Conservation (phyloP, 768 basidiomycete genomes). For the Boletus speciosus region DNA sequence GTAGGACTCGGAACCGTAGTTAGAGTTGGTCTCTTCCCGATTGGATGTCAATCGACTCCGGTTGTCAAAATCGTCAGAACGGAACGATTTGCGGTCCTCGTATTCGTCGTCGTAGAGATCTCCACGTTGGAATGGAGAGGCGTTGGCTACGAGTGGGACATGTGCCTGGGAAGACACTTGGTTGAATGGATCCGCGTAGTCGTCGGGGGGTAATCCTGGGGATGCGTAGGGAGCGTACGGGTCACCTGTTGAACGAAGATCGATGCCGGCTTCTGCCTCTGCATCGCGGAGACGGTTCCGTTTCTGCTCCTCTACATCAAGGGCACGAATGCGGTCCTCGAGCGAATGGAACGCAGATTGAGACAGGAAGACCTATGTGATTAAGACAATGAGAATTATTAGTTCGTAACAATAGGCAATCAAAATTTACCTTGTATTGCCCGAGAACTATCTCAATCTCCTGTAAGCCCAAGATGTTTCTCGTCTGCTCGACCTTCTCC, state of each 20-base stretch:
- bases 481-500: conserved; percentile 59
- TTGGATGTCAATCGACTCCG: conserved; percentile 75
- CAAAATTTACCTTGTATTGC: conserved; percentile 64
- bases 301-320: conserved; percentile 84
- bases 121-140: conserved; percentile 76
- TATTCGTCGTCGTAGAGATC: conserved; percentile 77
- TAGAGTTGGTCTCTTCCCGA: conserved; percentile 73
- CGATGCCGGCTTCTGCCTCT: conserved; percentile 67
- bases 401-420: background rate
- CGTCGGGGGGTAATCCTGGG: conserved; percentile 44
- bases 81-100: conserved; percentile 69
- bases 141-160: conserved; percentile 80
- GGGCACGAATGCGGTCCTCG: conserved; percentile 80
- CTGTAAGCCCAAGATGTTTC: conserved; percentile 50
- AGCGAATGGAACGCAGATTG: conserved; percentile 82
- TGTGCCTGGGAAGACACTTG: conserved; percentile 56
- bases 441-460: conserved; percentile 81
- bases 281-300: conserved; percentile 74
- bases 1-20: conserved; percentile 89
- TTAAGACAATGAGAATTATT: conserved; percentile 3
- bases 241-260: conserved; percentile 53
- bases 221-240: conserved; percentile 76
- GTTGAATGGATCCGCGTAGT: conserved; percentile 52
- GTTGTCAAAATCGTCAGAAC: conserved; percentile 76
- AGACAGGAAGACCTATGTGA: conserved; percentile 76